phyloP scores from a whole-genome alignment of 257 asterid genomes.

The Cinchona pubescens region DNA sequence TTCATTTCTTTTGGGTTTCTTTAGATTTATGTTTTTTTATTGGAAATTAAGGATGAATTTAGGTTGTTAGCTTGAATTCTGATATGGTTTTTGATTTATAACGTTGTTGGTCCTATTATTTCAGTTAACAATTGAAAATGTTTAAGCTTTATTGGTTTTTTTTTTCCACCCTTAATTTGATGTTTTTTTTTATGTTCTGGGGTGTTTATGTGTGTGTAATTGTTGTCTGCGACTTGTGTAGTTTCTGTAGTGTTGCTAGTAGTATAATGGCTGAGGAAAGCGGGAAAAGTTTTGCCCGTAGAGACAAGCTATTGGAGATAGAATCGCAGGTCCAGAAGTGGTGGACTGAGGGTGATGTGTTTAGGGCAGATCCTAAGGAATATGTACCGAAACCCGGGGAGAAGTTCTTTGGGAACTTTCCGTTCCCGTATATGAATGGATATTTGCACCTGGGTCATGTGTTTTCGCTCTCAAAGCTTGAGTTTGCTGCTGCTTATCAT shows the following conservation, averaged over 20 bases:
- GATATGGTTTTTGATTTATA: no score
- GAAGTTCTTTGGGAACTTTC: conserved; percentile 85
- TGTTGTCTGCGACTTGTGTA: no score
- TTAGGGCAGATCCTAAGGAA: conserved; percentile 63
- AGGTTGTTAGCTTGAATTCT: no score
- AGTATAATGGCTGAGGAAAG: conserved; percentile 61
- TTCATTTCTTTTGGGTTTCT: no score
- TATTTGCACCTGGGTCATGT: conserved; percentile 91
- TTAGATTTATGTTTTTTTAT: no score
- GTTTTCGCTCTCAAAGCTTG: conserved; percentile 80
- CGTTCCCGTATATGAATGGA: conserved; percentile 94
- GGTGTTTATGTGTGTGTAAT: no score
- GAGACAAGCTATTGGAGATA: conserved; percentile 54
- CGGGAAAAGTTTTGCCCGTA: conserved; percentile 63
- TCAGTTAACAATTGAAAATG: no score
- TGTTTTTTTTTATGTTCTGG: no score
- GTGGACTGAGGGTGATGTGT: conserved; percentile 77
- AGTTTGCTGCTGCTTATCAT: conserved; percentile 89
- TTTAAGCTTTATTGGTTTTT: no score
- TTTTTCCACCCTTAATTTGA: no score
- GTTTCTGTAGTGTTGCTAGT: conserved; percentile 42
- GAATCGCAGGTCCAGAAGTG: conserved; percentile 57
- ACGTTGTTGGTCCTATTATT: no score
- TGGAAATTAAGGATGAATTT: no score
- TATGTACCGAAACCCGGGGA: conserved; percentile 65